Evolutionary conservation across 306 rosid genomes (phyloP), one percentile per base, ranked within the genome.

Genomic region (Rosa multiflora): DNA sequence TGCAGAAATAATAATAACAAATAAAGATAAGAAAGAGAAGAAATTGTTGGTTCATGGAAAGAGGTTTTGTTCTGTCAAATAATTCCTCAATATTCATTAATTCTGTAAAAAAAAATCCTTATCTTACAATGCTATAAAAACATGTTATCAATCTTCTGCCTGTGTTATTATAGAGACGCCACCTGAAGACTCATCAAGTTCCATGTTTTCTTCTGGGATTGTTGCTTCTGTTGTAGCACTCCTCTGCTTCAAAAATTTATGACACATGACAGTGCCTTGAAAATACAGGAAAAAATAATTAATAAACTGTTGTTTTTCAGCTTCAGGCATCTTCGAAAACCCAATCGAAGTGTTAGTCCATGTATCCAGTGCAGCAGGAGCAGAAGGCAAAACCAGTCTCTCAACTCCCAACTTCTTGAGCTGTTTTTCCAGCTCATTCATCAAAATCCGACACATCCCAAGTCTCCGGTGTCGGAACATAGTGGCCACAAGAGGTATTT

Each of bases 401-500:
- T 67, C 85, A 6, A 92, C 91, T 12, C 96, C 91, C 14, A 90
- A 73, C 0, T 32, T 9, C 51, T 0, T 35, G 44, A 92, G 82
- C 81, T 56, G 78, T 20, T 72, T 80, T 78, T 92, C 90, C 66
- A 92, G 90, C 86, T 80, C 88, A 11, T 73, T 40, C 90, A 92
- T 86, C 88, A 90, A 40, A 3, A 79, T 18, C 2, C 83, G 21
- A 51, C 97, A 88, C 96, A 92, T 81, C 35, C 96, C n/a, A 29
- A 29, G 42, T 63, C 42, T 63, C 68, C 68, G 43, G 43, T 63
- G n/a, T 13, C 7, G 18, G 68, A 63, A 63, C 68, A 79, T 77
- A 2, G 97, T 92, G 10, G 81, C 96, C 21, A 92, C 87, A 6
- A 92, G 87, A 14, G 95, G 93, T 35, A 92, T 74, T 71, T 92